Conservation (phyloP, 352 stramenopile species). For the Lagenidium sp. region DNA sequence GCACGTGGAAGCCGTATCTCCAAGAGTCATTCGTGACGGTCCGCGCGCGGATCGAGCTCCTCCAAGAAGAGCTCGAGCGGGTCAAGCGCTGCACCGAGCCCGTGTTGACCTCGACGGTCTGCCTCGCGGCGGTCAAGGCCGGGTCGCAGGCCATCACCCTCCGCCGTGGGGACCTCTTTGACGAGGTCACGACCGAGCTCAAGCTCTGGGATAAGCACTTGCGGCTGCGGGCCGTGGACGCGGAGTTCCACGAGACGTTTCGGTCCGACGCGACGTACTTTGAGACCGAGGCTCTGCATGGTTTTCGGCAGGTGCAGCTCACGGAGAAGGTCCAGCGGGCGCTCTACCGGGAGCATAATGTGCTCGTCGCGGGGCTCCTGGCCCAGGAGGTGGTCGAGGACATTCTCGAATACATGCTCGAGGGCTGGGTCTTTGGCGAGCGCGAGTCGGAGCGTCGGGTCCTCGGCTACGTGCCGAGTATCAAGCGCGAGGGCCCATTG, state of each 20-base stretch:
- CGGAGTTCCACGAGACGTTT: slow-evolving; percentile 90
- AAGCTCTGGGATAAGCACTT: slow-evolving; percentile 66
- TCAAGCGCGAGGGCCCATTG: slow-evolving; percentile 73
- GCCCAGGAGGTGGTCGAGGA: slow-evolving; percentile 90
- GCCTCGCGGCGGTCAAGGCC: slow-evolving; percentile 52
- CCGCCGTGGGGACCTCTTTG: slow-evolving; percentile 59
- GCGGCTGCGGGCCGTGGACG: slow-evolving; percentile 75
- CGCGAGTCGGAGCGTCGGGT: slow-evolving; percentile 66
- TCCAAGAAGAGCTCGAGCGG: slow-evolving; percentile 60
- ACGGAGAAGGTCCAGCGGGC: slow-evolving; percentile 64
- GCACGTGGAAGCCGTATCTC: slow-evolving; percentile 51
- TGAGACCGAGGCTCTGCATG: slow-evolving; percentile 87
- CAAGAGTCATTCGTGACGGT: slow-evolving; percentile 41
- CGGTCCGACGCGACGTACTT: slow-evolving; percentile 71
- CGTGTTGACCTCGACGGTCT: slow-evolving; percentile 43
- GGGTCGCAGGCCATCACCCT: slow-evolving; percentile 32
- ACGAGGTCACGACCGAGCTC: slow-evolving; percentile 56
- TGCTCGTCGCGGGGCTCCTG: slow-evolving; percentile 78
- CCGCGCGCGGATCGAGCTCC: slow-evolving; percentile 40
- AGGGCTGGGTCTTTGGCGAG: slow-evolving; percentile 95
- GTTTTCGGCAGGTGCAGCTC: slow-evolving; percentile 84
- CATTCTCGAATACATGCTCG: slow-evolving; percentile 93
- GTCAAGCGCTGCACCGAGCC: slow-evolving; percentile 49
- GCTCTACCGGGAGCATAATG: slow-evolving; percentile 83
- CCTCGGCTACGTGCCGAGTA: slow-evolving; percentile 73